Conservation (phyloP, 2,329 filamentous ascomycete species). For the Camillea tinctor region DNA sequence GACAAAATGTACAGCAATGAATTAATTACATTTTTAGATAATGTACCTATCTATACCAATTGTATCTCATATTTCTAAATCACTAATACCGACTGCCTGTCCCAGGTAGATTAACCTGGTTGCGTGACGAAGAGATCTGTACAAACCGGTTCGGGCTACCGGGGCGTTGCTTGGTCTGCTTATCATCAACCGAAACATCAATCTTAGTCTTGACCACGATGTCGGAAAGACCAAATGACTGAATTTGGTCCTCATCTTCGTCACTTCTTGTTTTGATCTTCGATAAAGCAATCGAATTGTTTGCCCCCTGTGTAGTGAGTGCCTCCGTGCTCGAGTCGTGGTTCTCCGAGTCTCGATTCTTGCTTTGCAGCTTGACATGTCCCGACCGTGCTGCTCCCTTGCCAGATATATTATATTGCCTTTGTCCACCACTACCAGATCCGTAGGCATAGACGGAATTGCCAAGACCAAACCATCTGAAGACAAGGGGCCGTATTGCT, state of each 20-base stretch:
- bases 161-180: slow-evolving; percentile 10
- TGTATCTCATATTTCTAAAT: not conserved
- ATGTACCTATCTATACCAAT: not conserved
- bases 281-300: slow-evolving; percentile 12
- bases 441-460: slow-evolving; percentile 12
- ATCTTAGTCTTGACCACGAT: slow-evolving; percentile 29
- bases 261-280: slow-evolving; percentile 9
- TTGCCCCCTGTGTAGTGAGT: slow-evolving; percentile 17
- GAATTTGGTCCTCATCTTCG: slow-evolving; percentile 8
- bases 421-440: slow-evolving; percentile 14
- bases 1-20: not conserved
- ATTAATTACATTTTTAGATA: not conserved
- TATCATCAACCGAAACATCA: slow-evolving; percentile 23
- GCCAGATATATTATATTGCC: slow-evolving; percentile 22
- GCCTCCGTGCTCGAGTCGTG: slow-evolving; percentile 27
- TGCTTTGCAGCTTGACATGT: slow-evolving; percentile 22
- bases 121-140: slow-evolving; percentile 19
- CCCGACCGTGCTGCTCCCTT: slow-evolving; percentile 19
- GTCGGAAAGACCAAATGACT: slow-evolving; percentile 18
- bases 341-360: slow-evolving; percentile 18
- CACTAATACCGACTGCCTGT: slow-evolving; percentile 12
- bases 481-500: slow-evolving; percentile 25
- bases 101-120: slow-evolving; percentile 19
- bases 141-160: slow-evolving; percentile 18
- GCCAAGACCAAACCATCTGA: slow-evolving; percentile 23